Base-by-base conservation (phyloP, 768 basidiomycete species). In the Leccinum rimulosum region DNA sequence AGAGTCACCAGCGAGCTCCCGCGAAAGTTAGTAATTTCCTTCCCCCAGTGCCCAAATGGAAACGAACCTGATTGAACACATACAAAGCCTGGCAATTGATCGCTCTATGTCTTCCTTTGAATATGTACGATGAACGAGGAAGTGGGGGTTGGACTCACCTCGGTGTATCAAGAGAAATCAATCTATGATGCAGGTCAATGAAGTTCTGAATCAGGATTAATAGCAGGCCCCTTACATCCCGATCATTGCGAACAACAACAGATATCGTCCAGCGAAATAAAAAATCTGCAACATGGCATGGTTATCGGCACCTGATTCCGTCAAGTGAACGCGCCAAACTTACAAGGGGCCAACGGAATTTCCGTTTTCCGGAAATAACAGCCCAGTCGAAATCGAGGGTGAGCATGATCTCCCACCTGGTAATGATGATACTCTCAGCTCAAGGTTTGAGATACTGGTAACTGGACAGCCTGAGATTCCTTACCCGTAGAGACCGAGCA, bases 341-440 rank as follows among this genome's bases (percentile, higher is more conserved):
- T 52, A 76, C 78, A 70, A 81, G 60, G 5, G 80, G 81, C 81
- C 80, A 81, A 47, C 78, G 71, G 64, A 80, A 82, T 61, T 69
- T 73, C 45, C 69, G 72, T 67, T 71, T 79, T 25, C 80, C 75
- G 9, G 66, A 66, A 55, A 81, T 60, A 38, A 78, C 71, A 4
- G 70, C 70, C 72, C 71, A 76, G 60, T 81, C 80, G 55, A 81
- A 82, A 56, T 71, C 61, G 17, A 78, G 64, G 11, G 79, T 78
- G 48, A 75, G 74, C 45, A 73, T 51, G 49, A 79, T 69, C 66
- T 82, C 80, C 80, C 80, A 81, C 30, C 78, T 80, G 52, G 38
- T 6, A 31, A 45, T 5, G 10, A 50, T 47, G 27, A 9, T 12
- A n/a, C 15, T 52, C 14, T 58, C 31, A 56, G 52, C 27, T 31